These are phyloP conservation scores for Colletotrichum siamense DNA, from an alignment of 2,329 filamentous ascomycete genomes.

Conservation along the genomic window DNA sequence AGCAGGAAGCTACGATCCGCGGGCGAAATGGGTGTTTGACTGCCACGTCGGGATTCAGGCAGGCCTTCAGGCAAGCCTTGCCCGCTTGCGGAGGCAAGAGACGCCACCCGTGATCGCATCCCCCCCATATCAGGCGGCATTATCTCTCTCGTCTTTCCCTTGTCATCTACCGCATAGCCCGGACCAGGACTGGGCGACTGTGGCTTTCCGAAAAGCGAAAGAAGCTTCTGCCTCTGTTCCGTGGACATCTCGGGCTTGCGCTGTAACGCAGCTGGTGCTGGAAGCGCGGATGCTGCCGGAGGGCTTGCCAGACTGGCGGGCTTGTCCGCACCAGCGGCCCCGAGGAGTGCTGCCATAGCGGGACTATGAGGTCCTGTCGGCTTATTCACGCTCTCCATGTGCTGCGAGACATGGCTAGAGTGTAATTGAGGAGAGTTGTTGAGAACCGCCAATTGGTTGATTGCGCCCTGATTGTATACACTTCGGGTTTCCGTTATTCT, in stretches of 20 bases:
- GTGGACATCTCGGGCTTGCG: conserved; percentile 39
- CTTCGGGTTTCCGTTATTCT: not conserved
- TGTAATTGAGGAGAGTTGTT: not conserved
- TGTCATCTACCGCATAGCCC: conserved; percentile 20
- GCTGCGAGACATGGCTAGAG: not conserved
- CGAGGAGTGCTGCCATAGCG: not conserved
- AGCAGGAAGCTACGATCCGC: conserved; percentile 79
- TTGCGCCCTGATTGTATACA: not conserved
- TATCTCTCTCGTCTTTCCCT: conserved; percentile 35
- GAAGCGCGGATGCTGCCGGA: conserved; percentile 31
- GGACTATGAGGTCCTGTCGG: not conserved
- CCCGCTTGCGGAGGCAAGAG: conserved; percentile 46
- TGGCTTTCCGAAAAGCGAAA: conserved; percentile 68
- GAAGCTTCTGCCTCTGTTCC: conserved; percentile 51
- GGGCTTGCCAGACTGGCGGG: conserved; percentile 28
- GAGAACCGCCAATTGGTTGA: not conserved
- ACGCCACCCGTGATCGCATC: conserved; percentile 44
- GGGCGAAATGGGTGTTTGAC: conserved; percentile 65
- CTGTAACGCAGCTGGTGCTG: conserved; percentile 31
- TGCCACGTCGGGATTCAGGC: conserved; percentile 47
- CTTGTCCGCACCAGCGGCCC: conserved; percentile 9
- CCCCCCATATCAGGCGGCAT: conserved; percentile 24
- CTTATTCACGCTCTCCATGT: not conserved
- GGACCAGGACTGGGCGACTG: conserved; percentile 25
- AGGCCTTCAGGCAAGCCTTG: conserved; percentile 29